Percentiles rank a stretch among this genome's conserved stretches.
Conservation (phyloP, 306 rosid species). For the Vigna unguiculata region DNA sequence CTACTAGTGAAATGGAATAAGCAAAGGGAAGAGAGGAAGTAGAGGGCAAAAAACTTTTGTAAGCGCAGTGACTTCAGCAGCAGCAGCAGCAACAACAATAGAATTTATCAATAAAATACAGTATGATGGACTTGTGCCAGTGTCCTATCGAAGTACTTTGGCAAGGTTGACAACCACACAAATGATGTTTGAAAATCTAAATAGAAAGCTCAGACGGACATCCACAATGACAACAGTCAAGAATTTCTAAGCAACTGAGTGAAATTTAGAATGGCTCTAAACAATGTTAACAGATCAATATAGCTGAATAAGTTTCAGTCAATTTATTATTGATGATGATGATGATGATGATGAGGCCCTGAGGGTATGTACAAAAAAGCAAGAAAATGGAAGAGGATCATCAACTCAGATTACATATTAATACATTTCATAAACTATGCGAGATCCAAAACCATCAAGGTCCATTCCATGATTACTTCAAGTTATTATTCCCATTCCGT, state of each 20-base stretch:
- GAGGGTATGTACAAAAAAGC: neutral
- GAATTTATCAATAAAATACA: constrained; percentile 3
- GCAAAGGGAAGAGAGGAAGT: neutral
- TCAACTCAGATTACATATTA: neutral
- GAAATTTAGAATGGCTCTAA: constrained; percentile 25
- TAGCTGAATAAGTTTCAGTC: constrained; percentile 5
- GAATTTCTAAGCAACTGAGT: constrained; percentile 6
- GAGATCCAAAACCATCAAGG: neutral
- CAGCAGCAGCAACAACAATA: constrained; percentile 6
- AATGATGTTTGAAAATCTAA: neutral
- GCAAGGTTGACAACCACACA: constrained; percentile 12
- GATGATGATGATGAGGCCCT: neutral
- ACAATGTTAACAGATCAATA: constrained; percentile 1
- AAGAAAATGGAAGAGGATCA: neutral
- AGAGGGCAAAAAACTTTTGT: neutral
- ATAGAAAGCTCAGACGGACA: constrained; percentile 34
- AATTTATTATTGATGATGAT: neutral
- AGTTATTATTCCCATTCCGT: neutral
- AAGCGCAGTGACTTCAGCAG: neutral
- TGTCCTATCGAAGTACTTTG: constrained; percentile 5
- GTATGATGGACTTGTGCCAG: neutral
- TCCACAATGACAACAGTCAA: constrained; percentile 8
- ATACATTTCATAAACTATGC: neutral
- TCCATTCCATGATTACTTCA: constrained; percentile 1
- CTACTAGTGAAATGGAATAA: constrained; percentile 5